Evolutionary conservation across 148 eudicot species (phyloP), one percentile per base, ranked within the genome.

Genomic region (Mesembryanthemum crystallinum): DNA sequence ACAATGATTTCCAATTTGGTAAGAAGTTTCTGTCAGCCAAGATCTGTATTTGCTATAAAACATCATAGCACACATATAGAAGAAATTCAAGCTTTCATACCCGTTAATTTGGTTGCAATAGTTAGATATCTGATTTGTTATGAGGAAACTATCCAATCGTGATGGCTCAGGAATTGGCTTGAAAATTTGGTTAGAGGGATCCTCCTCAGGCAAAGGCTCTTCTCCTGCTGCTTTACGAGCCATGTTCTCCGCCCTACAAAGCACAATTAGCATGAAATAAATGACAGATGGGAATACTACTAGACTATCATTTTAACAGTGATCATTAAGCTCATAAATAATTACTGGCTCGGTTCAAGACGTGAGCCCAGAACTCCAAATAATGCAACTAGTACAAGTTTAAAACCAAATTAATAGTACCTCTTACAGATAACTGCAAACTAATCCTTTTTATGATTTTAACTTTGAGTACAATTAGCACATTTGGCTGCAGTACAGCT

Each of bases 81-180:
- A 21, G 45, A 61, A 63, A 1, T 25, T 18, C 0, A 64, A 71
- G 71, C 27, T 20, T 4, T 57, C 82, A 78, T 91, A 91, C 98
- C 98, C 97, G 25, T 93, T 93, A 61, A 93, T 88, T 82, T 95
- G 98, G 86, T 90, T 92, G 88, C 97, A 92, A 86, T 92, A 88
- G 82, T 89, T 95, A 47, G 96, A 69, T 62, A 92, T 86, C 85
- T 95, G 96, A 84, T 95, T 95, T 62, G 99, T 92, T 55, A 90
- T 82, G 84, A 95, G 96, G 83, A 88, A 95, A 82, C 93, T 95
- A 69, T 95, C 96, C 83, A 95, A 72, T 72, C 99, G 78, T 54
- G 97, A 87, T 21, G 99, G 99, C 86, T 92, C 96, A 1, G 91
- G 87, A 35, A 88, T 84, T 51, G 94, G 87, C 87, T 88, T 91